These are phyloP conservation scores for Penicillium aurantiogriseum DNA, from an alignment of 2,329 filamentous ascomycete species.

Conservation along the genomic window DNA sequence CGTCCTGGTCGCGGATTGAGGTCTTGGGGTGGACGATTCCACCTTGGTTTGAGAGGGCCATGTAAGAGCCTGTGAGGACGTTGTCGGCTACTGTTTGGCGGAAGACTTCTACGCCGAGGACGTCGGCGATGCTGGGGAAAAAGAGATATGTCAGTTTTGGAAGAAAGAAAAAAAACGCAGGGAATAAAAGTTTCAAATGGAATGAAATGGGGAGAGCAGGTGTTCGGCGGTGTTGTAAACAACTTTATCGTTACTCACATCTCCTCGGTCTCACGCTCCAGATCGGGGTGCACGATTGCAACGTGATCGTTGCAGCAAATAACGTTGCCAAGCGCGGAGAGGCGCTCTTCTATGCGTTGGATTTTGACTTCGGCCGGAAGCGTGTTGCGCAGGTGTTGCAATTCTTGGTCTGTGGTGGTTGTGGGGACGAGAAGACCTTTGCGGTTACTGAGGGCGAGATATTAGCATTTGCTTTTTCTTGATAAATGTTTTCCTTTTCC, in stretches of 20 bases:
- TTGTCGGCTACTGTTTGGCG: slow-evolving; percentile 94
- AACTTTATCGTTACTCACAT: slow-evolving; percentile 51
- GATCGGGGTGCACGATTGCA: slow-evolving; percentile 89
- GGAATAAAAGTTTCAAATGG: neutral
- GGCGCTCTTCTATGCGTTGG: slow-evolving; percentile 93
- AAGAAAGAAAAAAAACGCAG: neutral
- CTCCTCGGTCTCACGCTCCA: slow-evolving; percentile 97
- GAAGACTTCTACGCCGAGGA: slow-evolving; percentile 63
- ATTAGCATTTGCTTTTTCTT: neutral
- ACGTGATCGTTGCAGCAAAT: slow-evolving; percentile 97
- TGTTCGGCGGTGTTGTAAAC: neutral
- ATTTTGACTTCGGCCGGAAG: slow-evolving; percentile 90
- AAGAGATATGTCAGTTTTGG: neutral
- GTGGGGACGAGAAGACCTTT: slow-evolving; percentile 96
- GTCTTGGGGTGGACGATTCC: slow-evolving; percentile 98
- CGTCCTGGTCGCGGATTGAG: slow-evolving; percentile 94
- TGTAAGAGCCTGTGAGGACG: slow-evolving; percentile 93
- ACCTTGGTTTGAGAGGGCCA: slow-evolving; percentile 92
- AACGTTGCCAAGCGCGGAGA: slow-evolving; percentile 94
- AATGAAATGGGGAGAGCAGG: neutral
- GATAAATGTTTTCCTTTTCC: neutral
- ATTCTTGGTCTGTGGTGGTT: slow-evolving; percentile 93
- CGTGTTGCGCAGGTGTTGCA: slow-evolving; percentile 93
- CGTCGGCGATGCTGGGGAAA: slow-evolving; percentile 69
- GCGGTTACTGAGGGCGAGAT: slow-evolving; percentile 65